Base-by-base conservation (phyloP, 2,329 filamentous ascomycete species). In the Colletotrichum viniferum region DNA sequence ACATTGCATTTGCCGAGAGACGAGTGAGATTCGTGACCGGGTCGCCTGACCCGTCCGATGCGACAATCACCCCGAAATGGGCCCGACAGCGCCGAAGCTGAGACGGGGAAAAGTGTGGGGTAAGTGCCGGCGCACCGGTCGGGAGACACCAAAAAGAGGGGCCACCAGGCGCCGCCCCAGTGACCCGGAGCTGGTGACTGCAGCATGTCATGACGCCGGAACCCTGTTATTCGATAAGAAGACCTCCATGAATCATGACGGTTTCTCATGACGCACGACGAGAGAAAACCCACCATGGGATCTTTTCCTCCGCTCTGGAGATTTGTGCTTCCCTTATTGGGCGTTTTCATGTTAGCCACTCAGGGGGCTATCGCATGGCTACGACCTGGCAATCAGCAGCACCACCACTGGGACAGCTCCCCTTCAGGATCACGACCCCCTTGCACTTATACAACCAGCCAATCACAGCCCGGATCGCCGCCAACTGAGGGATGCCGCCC, bases 151-250 rank as follows among this genome's bases (percentile, higher is more conserved):
- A 30, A 68, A 26, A 21, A 26, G 56, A 52, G 67, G 56, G 72
- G 21, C 73, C 62, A 72, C 43, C 69, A 72, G 21, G 24, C 48
- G 69, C 73, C 73, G 73, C 62, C 69, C 73, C 43, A 73, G 73
- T 75, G 73, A 73, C 58, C 43, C 55, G 56, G 56, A 55, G 63
- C 73, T 73, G 73, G 69, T 73, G 73, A 75, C 73, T 36, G 12
- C 61, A 24, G 36, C 63, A 52, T 21, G 55, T 63, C 69, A 62
- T 73, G 34, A n/a, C n/a, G 24, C 34, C 14, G n/a, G 26, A 60
- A 16, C 14, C 58, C 34, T 34, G n/a, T 58, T 26, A 12, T n/a
- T 28, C 62, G 26, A 56, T 32, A 16, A 21, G 38, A 14, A n/a
- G 16, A 7, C 16, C 56, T 56, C 7, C 26, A 10, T 43, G 69